Evolutionary conservation across 331 rosid genomes (phyloP), one percentile per base, ranked within the genome.

Genomic region (Acacia concinna): DNA sequence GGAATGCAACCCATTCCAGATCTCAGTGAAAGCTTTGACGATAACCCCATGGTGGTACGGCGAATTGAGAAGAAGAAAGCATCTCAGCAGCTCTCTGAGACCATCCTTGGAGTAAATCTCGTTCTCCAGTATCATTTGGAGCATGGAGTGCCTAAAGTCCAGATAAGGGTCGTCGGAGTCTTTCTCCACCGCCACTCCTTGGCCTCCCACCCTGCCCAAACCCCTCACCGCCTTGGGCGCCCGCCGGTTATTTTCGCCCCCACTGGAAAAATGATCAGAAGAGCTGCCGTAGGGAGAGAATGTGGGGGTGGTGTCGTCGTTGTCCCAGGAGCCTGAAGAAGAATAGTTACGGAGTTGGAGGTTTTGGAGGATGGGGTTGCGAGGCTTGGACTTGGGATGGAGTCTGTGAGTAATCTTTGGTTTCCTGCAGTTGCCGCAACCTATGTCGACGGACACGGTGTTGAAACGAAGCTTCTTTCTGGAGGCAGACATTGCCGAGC

Each of bases 111-210:
- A 83, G 85, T 96, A 91, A 35, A 96, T 93, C 84, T 96, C 97
- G 56, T 96, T 96, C 90, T 96, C 99, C 78, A 96, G 6, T 34
- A 96, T 91, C 99, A 96, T 96, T 69, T 91, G 97, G 1, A 90
- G 91, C 99, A 96, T 96, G 30, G 99, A 96, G 0, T 89, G 93
- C 63, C 94, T 81, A 68, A 96, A 93, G 59, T 96, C 99, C 64
- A 91, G 41, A 81, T 96, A 96, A 62, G 99, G 99, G 79, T 96
- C 98, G 77, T 91, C 93, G 21, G 99, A 93, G 12, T 96, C 97
- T 75, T 93, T 91, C 92, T 93, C 99, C 38, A 96, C 92, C 1
- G 99, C 97, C 63, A 96, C 84, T 14, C 95, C 91, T 79, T 88
- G 92, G 37, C 84, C 88, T 3, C 97, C 97, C 0, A 75, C 87